Evolutionary conservation across 2,329 filamentous ascomycete genomes (phyloP).

Genomic region (Huntiella savannae): DNA sequence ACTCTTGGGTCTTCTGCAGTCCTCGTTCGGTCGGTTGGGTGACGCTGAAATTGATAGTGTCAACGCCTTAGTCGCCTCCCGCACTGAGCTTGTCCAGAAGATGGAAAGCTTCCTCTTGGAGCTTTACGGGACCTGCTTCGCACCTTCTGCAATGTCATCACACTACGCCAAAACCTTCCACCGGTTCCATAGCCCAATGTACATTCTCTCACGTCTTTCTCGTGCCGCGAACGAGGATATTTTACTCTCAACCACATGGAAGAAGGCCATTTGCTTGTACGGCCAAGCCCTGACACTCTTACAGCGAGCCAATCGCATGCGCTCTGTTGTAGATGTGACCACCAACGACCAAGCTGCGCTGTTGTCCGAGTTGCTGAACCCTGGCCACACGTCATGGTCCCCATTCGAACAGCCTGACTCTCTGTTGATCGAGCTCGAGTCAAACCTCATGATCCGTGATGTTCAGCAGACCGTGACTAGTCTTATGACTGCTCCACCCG

Average conservation of each 20-base stretch:
- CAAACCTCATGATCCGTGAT: constrained; percentile 37
- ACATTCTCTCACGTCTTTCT: constrained; percentile 20
- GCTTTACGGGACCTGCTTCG: too few relatives aligned
- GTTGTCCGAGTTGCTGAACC: constrained; percentile 25
- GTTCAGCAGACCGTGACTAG: constrained; percentile 38
- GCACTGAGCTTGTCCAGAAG: too few relatives aligned
- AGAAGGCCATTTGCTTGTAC: constrained; percentile 20
- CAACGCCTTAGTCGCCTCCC: too few relatives aligned
- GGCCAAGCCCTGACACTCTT: constrained; percentile 22
- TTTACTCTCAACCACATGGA: constrained; percentile 18
- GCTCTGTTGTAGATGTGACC: constrained; percentile 10
- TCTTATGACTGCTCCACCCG: constrained; percentile 30
- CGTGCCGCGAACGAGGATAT: constrained; percentile 13
- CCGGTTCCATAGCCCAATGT: constrained; percentile 14
- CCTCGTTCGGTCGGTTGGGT: too few relatives aligned
- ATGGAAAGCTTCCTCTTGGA: too few relatives aligned
- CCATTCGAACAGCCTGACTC: constrained; percentile 34
- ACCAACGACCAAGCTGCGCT: constrained; percentile 16
- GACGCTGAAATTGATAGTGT: too few relatives aligned
- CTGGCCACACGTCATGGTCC: constrained; percentile 37
- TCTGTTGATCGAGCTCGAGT: constrained; percentile 46
- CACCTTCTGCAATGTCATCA: too few relatives aligned
- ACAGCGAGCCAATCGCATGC: constrained; percentile 25
- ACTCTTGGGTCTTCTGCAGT: too few relatives aligned
- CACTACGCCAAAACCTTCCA: too few relatives aligned